These are phyloP conservation scores for Cutaneotrichosporon dermatis DNA, from an alignment of 1,284 basidiomycete species.

Conservation along the genomic window DNA sequence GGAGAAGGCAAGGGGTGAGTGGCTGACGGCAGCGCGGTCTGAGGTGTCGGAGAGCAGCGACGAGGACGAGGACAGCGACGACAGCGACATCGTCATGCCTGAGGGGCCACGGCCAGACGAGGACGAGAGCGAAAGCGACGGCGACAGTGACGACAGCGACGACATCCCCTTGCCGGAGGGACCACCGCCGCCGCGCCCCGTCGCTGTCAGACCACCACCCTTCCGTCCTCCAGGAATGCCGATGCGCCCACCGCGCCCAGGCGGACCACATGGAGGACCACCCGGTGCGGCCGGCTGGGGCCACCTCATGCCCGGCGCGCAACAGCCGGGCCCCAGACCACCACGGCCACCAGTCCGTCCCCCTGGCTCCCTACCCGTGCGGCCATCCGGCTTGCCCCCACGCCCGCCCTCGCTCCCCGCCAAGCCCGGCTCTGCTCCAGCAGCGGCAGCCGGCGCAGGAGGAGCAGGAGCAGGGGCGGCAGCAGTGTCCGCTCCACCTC, in stretches of 20 bases:
- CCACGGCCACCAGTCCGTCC: neutral
- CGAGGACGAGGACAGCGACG: constrained; percentile 50
- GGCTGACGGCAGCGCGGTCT: constrained; percentile 11
- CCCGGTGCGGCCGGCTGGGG: constrained; percentile 9
- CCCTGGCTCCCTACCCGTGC: neutral
- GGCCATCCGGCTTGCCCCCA: neutral
- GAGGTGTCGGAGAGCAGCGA: constrained; percentile 56
- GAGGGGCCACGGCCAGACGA: constrained; percentile 65
- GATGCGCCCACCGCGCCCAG: neutral
- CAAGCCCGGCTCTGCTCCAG: neutral
- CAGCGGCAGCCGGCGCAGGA: neutral
- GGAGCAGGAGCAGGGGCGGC: neutral
- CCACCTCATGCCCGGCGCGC: constrained; percentile 2
- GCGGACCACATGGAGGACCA: neutral
- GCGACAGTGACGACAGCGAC: constrained; percentile 46
- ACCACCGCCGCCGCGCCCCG: constrained; percentile 44
- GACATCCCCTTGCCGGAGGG: constrained; percentile 51
- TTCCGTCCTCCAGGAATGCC: neutral
- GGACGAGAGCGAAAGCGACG: constrained; percentile 24
- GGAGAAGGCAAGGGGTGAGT: neutral
- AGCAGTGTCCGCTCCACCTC: neutral
- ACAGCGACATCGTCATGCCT: constrained; percentile 68
- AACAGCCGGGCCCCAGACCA: neutral
- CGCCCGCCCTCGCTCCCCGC: constrained; percentile 9
- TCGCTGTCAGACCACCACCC: constrained; percentile 27